phyloP scores from a whole-genome alignment of 1,284 basidiomycete genomes.

The Marasmius tenuissimus region DNA sequence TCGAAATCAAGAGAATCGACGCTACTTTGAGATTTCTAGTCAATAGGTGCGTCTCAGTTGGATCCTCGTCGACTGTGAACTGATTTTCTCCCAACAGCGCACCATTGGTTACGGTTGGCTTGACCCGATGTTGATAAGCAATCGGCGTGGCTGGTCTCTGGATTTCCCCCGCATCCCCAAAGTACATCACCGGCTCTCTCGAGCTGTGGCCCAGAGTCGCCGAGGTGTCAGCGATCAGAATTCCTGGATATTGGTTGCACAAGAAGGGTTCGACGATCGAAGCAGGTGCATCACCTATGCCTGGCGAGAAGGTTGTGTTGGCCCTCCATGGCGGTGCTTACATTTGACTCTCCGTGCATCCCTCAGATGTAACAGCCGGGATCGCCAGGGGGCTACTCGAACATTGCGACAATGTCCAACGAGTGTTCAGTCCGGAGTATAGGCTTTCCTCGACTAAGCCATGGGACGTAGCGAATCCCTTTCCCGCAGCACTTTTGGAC shows the following conservation, averaged over 20 bases:
- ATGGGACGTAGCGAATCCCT: slow-evolving; percentile 38
- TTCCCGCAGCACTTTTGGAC: slow-evolving; percentile 65
- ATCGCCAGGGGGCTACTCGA: slow-evolving; percentile 36
- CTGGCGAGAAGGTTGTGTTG: slow-evolving; percentile 53
- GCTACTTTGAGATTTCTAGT: too few relatives aligned
- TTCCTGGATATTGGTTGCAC: slow-evolving; percentile 61
- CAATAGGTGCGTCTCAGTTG: too few relatives aligned
- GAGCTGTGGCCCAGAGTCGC: slow-evolving; percentile 41
- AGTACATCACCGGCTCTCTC: slow-evolving; percentile 49
- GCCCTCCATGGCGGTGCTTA: slow-evolving; percentile 54
- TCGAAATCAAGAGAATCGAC: too few relatives aligned
- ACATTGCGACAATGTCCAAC: slow-evolving; percentile 36
- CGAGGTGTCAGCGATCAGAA: slow-evolving; percentile 37
- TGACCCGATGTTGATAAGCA: too few relatives aligned
- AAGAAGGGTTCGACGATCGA: slow-evolving; percentile 34
- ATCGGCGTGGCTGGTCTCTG: slow-evolving; percentile 57
- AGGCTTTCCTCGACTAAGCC: slow-evolving; percentile 43
- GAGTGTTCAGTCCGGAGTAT: slow-evolving; percentile 49
- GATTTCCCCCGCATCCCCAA: slow-evolving; percentile 42
- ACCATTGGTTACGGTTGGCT: too few relatives aligned
- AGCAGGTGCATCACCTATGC: slow-evolving; percentile 34
- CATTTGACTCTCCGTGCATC: slow-evolving; percentile 42
- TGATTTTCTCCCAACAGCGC: too few relatives aligned
- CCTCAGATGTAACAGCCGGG: slow-evolving; percentile 31
- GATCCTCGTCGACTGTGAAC: too few relatives aligned